Percentiles rank a stretch among this genome's conserved stretches.
Evolutionary conservation across 345 rosid species (phyloP).

Genomic region (Erodium maritimum): DNA sequence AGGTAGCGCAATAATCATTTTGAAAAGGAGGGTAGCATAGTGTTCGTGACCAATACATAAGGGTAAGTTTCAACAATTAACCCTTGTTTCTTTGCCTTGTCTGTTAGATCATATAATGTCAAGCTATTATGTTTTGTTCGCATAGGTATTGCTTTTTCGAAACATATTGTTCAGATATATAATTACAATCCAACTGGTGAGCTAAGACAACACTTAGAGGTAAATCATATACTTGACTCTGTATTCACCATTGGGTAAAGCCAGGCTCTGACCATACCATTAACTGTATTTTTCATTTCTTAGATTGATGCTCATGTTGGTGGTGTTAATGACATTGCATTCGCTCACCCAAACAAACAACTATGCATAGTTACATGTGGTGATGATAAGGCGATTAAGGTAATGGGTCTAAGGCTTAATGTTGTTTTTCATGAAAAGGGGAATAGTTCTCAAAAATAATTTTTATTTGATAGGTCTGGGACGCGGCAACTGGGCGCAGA

Average conservation of each 20-base stretch:
- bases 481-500: constrained; percentile 25
- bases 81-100: background rate
- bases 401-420: background rate
- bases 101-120: background rate
- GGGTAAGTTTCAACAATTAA: too few species aligned
- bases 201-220: background rate
- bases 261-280: too few species aligned
- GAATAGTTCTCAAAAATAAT: background rate
- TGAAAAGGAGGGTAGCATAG: too few species aligned
- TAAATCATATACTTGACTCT: background rate
- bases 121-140: background rate
- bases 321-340: constrained; percentile 51
- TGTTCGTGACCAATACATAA: too few species aligned
- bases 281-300: constrained; percentile 4
- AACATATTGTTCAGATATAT: constrained; percentile 66
- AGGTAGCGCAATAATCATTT: too few species aligned
- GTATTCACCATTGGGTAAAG: background rate
- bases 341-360: constrained; percentile 45
- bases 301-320: constrained; percentile 66
- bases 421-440: background rate
- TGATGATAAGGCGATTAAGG: constrained; percentile 57
- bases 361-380: constrained; percentile 50
- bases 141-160: constrained; percentile 70
- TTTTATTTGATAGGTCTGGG: constrained; percentile 30
- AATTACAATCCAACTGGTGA: constrained; percentile 33